Evolutionary conservation across 345 rosid genomes (phyloP), one percentile per base, ranked within the genome.

Genomic region (Salix suchowensis): DNA sequence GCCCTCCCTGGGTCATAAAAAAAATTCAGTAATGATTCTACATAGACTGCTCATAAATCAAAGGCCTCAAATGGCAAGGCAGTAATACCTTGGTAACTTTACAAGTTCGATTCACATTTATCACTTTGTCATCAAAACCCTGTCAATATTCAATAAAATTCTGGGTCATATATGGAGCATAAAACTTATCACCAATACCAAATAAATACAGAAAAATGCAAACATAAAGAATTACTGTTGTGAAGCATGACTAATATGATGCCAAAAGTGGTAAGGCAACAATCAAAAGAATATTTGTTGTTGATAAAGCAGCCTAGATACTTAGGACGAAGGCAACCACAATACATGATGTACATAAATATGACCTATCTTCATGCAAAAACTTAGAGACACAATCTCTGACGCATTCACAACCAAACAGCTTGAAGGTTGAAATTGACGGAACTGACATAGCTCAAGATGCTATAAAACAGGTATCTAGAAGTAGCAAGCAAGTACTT

Each of bases 91-190:
- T 93, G 37, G 98, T 93, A 78, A 92, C 97, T 86, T 93, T 93
- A 58, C 93, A 88, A 73, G 97, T 93, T 85, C 94, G 89, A 77
- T 95, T 95, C 39, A 95, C 91, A 76, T 89, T 92, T 76, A 95
- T 93, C 80, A 90, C 74, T 82, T 79, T 91, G 83, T 89, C 90
- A 84, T 95, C 98, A 88, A 93, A 93, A 19, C 98, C 98, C 98
- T 95, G 93, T 72, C 80, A 85, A 54, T 18, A 67, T n/a, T 67
- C 13, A 60, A 68, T 46, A 72, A 54, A 15, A 70, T 58, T 34
- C 50, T 10, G 24, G 65, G 70, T 79, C 48, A 77, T 60, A 12
- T 50, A 37, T 19, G 30, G 15, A 48, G 15, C 39, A 65, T 30
- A 68, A 74, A 73, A 67, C 32, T n/a, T 30, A 65, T 32, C 24